Evolutionary conservation across 2,329 filamentous ascomycete genomes (phyloP).

Genomic region (Grosmannia serpens): DNA sequence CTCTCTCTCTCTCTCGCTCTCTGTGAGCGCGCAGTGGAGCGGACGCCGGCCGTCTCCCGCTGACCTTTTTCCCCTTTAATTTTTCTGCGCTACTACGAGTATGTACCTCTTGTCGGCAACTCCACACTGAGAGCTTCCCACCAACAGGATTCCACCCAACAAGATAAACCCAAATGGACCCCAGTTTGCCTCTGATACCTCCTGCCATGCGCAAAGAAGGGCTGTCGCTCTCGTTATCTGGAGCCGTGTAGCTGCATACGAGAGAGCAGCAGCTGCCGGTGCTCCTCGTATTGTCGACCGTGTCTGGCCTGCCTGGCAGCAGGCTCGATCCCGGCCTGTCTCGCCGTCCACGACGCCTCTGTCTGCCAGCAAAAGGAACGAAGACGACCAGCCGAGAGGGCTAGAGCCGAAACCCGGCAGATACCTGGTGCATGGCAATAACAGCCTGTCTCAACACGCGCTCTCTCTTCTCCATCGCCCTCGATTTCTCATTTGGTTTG

Average conservation of each 20-base stretch:
- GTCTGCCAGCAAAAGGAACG: background rate
- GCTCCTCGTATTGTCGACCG: background rate
- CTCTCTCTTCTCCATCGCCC: background rate
- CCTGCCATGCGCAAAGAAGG: background rate
- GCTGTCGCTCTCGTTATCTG: background rate
- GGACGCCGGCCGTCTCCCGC: background rate
- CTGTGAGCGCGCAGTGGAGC: background rate
- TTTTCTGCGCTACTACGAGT: slow-evolving; percentile 1
- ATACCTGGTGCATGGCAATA: too few species aligned
- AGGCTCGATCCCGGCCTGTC: background rate
- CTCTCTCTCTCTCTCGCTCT: background rate
- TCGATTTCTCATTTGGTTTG: background rate
- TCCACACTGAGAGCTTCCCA: background rate
- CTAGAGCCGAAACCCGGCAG: background rate
- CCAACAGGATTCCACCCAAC: background rate
- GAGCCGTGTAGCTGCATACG: background rate
- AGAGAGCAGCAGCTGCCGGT: too few species aligned
- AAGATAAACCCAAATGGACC: background rate
- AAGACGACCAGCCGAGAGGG: background rate
- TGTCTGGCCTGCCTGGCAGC: background rate
- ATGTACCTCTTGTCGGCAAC: background rate
- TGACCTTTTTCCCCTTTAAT: background rate
- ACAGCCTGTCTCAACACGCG: background rate
- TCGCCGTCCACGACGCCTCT: background rate
- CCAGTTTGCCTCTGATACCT: background rate